Percentiles rank a stretch among this genome's conserved stretches.
Conservation (phyloP, 495 filamentous ascomycete species). For the Aspergillus haitiensis region DNA sequence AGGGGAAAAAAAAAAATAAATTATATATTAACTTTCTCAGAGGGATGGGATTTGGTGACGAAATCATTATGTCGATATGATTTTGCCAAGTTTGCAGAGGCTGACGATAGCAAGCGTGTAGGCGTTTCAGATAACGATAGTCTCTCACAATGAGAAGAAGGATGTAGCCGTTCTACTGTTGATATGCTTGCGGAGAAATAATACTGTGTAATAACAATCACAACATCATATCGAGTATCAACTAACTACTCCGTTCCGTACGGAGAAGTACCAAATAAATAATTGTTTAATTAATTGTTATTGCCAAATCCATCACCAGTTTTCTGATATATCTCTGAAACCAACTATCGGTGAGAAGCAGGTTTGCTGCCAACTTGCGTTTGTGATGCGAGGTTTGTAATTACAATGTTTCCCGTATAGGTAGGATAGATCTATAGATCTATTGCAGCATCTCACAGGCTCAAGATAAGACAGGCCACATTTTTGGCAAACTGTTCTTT, state of each 20-base stretch:
- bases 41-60: neutral
- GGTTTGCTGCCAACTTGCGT: too few species aligned
- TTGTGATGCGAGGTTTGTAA: neutral
- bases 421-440: neutral
- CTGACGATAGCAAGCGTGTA: neutral
- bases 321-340: neutral
- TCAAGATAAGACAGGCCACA: constrained; percentile 7
- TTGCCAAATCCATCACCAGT: neutral
- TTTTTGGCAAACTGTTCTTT: neutral
- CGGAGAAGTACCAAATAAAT: neutral
- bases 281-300: neutral
- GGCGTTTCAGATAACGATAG: constrained; percentile 7
- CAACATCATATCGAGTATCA: neutral
- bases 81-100: constrained; percentile 11
- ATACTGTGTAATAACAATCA: neutral
- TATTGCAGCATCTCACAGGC: neutral
- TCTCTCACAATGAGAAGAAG: neutral
- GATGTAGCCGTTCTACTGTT: neutral
- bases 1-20: neutral
- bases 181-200: neutral
- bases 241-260: neutral
- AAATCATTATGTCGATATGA: constrained; percentile 10
- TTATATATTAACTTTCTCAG: too few species aligned
- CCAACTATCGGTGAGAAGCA: too few species aligned
- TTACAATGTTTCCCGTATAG: neutral